Evolutionary conservation across 129 eudicot genomes (phyloP), one percentile per base, ranked within the genome.

Genomic region (Apium graveolens): DNA sequence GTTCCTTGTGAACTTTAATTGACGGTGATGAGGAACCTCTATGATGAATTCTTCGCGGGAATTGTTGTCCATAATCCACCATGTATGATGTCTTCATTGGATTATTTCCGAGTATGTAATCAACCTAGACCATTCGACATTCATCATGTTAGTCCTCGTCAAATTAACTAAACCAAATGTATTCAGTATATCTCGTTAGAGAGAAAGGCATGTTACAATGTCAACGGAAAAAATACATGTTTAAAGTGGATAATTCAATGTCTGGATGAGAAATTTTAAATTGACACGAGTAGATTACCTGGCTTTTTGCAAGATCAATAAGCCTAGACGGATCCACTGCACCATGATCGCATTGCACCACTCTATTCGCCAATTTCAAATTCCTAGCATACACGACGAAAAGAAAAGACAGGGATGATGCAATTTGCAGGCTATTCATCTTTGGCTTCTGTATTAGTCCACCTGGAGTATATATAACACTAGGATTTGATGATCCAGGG

Each of bases 41-140:
- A 49, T 86, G 89, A 74, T 86, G 89, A n/a, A 86, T 48, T 41
- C 82, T 79, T 11, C 18, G 73, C 0, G 89, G 89, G 34, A 12
- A 86, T 6, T 77, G 79, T 2, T 34, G 29, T 18, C 89, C 89
- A 43, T 79, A 86, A 46, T 80, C 84, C 66, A 86, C 89, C 89
- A 86, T 86, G 70, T 86, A 86, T 8, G 89, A 86, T 79, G 68
- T 86, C 0, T 74, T 78, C 83, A 79, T 5, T 16, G 89, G 89
- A 82, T 86, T 86, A 3, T 49, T 49, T 21, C 89, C 89, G 5
- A 86, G 51, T 37, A 82, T 86, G 45, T 86, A 86, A 60, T 86
- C 79, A 73, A 82, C 89, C 86, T 85, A 80, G 32, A 72, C n/a
- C 12, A 39, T 18, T 21, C 4, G 2, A 9, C 46, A 20, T 18